Percentiles rank a stretch among this genome's conserved stretches.
These are phyloP conservation scores for Schoenoplectus triqueter DNA, from an alignment of 202 grass and related monocot genomes.

Conservation along the genomic window DNA sequence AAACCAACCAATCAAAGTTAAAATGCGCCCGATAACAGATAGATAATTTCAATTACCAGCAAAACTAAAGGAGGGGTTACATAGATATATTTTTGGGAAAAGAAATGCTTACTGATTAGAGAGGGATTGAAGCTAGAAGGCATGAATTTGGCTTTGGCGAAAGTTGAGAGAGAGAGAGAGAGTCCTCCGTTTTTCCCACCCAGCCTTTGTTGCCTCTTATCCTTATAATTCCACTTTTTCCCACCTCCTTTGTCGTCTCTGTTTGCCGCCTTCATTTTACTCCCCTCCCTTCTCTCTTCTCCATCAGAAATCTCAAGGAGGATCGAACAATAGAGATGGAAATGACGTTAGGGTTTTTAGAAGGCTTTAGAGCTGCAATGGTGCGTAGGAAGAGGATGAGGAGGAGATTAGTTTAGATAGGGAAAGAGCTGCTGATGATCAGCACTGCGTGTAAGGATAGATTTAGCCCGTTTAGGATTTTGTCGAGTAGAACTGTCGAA, in stretches of 20 bases:
- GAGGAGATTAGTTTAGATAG: not conserved
- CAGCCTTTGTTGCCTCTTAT: slow-evolving; percentile 69
- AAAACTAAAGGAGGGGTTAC: not conserved
- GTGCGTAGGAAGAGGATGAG: not conserved
- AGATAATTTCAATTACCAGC: not conserved
- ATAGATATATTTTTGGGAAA: not conserved
- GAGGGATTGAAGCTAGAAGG: slow-evolving; percentile 74
- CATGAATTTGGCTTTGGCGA: slow-evolving; percentile 73
- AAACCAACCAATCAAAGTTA: not conserved
- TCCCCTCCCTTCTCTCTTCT: not conserved
- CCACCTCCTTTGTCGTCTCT: slow-evolving; percentile 29
- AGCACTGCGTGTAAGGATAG: not conserved
- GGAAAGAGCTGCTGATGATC: not conserved
- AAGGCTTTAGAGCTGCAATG: not conserved
- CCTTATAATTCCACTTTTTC: slow-evolving; percentile 51
- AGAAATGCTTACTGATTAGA: slow-evolving; percentile 58
- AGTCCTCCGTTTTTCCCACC: slow-evolving; percentile 60
- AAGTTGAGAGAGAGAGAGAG: slow-evolving; percentile 61
- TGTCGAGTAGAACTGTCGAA: not conserved
- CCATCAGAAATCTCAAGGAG: not conserved
- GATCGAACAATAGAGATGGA: not conserved
- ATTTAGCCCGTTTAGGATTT: not conserved
- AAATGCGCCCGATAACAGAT: not conserved
- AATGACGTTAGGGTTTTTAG: not conserved
- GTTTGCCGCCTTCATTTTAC: slow-evolving; percentile 15